Conservation (phyloP, 139 green algal genomes). For the Mesostigma viride region DNA sequence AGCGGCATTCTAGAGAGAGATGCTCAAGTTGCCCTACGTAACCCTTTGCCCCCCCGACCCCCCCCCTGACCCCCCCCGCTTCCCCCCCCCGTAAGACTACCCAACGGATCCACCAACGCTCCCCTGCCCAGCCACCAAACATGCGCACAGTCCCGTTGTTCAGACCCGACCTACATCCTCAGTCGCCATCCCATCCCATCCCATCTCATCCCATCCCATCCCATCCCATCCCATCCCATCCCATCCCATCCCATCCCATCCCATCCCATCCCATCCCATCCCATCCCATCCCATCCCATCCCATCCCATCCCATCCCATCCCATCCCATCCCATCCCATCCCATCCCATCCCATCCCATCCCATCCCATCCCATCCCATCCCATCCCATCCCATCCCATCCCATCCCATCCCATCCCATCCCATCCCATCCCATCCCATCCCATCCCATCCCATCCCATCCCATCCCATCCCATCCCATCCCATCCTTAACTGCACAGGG, state of each 20-base stretch:
- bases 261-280: neutral
- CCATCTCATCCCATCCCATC: constrained; percentile 16
- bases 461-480: constrained; percentile 16
- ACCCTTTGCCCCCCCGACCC: no score
- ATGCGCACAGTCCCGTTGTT: no score
- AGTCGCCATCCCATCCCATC: no score
- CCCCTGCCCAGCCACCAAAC: no score
- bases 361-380: constrained; percentile 12
- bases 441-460: constrained; percentile 11
- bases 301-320: constrained; percentile 2
- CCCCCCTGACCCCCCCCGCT: no score
- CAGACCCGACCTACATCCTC: no score
- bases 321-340: constrained; percentile 7
- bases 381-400: constrained; percentile 17
- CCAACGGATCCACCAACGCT: no score
- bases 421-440: constrained; percentile 19
- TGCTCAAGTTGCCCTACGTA: no score
- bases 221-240: constrained; percentile 22
- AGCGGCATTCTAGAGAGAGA: no score
- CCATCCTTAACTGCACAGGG: neutral
- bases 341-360: constrained; percentile 9
- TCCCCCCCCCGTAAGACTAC: no score
- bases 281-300: neutral
- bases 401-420: constrained; percentile 17
- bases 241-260: no score